Evolutionary conservation across 805 yeast genomes (phyloP).

Genomic region (Hanseniaspora lachancei): DNA sequence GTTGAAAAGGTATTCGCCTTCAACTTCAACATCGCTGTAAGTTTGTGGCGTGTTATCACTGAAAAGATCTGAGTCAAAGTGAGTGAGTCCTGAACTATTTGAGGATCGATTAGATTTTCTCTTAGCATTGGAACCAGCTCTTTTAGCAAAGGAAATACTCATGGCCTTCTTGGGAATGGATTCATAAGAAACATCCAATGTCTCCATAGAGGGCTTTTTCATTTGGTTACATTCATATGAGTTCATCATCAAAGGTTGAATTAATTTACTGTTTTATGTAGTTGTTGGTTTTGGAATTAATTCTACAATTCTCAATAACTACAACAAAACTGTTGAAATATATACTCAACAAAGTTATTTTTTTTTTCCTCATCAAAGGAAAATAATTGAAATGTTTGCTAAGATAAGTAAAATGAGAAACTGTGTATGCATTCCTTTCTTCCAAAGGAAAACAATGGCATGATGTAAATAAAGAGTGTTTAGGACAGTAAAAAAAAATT

Average conservation of each 20-base stretch:
- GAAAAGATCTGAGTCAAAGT: not conserved
- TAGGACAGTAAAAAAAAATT: too few species aligned
- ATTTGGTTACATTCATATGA: not conserved
- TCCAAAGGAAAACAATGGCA: too few species aligned
- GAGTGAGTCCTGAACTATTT: not conserved
- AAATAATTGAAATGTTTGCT: too few species aligned
- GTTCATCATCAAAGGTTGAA: not conserved
- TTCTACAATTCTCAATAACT: too few species aligned
- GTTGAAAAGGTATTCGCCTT: slow-evolving; percentile 3
- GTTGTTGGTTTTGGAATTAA: too few species aligned
- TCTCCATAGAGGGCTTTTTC: not conserved
- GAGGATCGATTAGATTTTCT: not conserved
- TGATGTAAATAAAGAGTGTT: too few species aligned
- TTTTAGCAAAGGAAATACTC: slow-evolving; percentile 2
- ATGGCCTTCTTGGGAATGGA: slow-evolving; percentile 3
- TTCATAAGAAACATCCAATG: not conserved
- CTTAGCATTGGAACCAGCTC: not conserved
- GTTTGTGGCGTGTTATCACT: not conserved
- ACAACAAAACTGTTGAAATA: too few species aligned
- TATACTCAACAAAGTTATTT: too few species aligned
- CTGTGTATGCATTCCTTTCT: too few species aligned
- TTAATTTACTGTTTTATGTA: too few species aligned
- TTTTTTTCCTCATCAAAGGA: too few species aligned
- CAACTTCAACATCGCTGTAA: not conserved
- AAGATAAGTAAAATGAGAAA: too few species aligned